Evolutionary conservation across 345 rosid genomes (phyloP), one percentile per base, ranked within the genome.

Genomic region (Anastatica hierochuntica): DNA sequence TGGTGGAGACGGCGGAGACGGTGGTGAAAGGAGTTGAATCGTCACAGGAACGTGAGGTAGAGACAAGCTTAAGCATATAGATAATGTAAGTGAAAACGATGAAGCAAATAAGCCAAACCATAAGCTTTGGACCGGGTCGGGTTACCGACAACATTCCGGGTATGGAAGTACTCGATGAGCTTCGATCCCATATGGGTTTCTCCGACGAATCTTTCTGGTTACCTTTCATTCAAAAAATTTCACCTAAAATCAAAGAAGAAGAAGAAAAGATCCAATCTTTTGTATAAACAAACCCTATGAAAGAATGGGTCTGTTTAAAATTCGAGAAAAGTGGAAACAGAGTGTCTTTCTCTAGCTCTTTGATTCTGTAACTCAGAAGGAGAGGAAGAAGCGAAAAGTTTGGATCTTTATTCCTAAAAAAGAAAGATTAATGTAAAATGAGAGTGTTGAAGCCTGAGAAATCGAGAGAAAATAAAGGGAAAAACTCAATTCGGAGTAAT

Each of bases 31-130:
- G 36, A 41, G 29, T 52, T 2, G 66, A 43, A 42, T 49, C 42
- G 20, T 31, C 36, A 48, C 71, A 66, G 46, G 67, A 14, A 40
- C 45, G 76, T 41, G 98, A 64, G 53, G 80, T 45, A 54, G 94
- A 71, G 49, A 85, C 74, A 67, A 92, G 77, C 79, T 78, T 88
- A 68, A 92, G 78, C 41, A 95, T 85, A 81, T 88, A 92, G 60
- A 83, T 62, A 27, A 83, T 77, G 60, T 83, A 92, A 16, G 88
- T 73, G 58, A 74, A 72, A 39, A 86, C 77, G 66, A 81, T 78
- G 58, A 78, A 75, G 75, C 83, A 76, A 69, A 92, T 56, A 44
- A 85, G 57, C 77, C 80, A 56, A 24, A 83, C 53, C 71, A 92
- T 59, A 63, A 88, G 81, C 65, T 66, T 61, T 62, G 87, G 84